Percentiles rank a stretch among this genome's conserved stretches.
Conservation (phyloP, 352 stramenopile species). For the Discostella stelligera region DNA sequence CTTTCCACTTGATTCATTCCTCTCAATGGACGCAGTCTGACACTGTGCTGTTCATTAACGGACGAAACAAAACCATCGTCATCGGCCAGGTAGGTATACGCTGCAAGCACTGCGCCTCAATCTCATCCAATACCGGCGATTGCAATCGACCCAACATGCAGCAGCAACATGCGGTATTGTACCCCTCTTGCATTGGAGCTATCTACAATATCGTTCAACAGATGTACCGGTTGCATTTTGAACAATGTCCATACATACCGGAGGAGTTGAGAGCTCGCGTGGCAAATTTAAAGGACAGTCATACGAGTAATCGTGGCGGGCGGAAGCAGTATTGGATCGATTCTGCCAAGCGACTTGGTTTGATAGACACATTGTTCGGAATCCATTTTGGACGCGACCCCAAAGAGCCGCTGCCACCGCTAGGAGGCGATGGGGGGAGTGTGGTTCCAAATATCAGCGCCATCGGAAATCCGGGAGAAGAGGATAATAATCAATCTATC, state of each 20-base stretch:
- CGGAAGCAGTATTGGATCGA: constrained; percentile 82
- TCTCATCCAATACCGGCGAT: constrained; percentile 4
- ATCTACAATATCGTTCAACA: constrained; percentile 82
- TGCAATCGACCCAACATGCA: constrained; percentile 53
- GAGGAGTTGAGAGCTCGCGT: constrained; percentile 38
- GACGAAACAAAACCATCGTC: constrained; percentile 60
- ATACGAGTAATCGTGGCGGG: constrained; percentile 58
- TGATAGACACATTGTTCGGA: constrained; percentile 70
- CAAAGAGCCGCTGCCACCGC: constrained; percentile 51
- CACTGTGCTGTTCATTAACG: constrained; percentile 70
- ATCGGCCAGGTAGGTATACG: constrained; percentile 78
- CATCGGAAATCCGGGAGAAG: background rate
- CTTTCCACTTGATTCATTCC: background rate
- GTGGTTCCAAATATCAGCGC: background rate
- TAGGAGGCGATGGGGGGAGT: constrained; percentile 3
- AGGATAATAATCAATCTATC: constrained; percentile 11
- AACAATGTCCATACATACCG: constrained; percentile 67
- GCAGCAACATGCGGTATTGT: constrained; percentile 64
- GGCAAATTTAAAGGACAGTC: constrained; percentile 31
- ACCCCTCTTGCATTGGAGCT: constrained; percentile 71
- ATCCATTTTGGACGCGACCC: constrained; percentile 78
- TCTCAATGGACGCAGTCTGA: constrained; percentile 29
- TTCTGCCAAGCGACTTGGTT: constrained; percentile 68
- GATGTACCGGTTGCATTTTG: constrained; percentile 76
- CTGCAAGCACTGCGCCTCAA: constrained; percentile 72